Base-by-base conservation (phyloP, 306 rosid species). In the Vigna mungo region DNA sequence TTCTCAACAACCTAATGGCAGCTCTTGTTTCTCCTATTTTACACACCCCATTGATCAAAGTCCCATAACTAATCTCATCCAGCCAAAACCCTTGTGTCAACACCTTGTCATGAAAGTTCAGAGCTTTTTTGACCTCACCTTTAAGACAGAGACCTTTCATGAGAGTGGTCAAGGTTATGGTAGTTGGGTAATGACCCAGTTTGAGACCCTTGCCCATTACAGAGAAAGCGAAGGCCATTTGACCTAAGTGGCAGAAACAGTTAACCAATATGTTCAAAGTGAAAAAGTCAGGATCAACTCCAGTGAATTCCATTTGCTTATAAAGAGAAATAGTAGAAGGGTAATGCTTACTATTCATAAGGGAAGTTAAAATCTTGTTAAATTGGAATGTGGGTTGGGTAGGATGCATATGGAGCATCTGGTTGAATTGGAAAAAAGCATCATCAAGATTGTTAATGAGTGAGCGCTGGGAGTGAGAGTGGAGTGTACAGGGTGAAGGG, bases 251-350 rank as follows among this genome's bases (percentile, higher is more conserved):
- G 51, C 74, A 76, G 23, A 11, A 70, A 32, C 80, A 65, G 32
- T 81, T 75, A n/a, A 68, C 3, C n/a, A 48, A 11, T 1, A 81
- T 74, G 54, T 10, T 66, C 7, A 46, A 16, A 43, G 71, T 66
- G n/a, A 46, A 4, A 1, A 64, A 0, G 30, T 36, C 10, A 0
- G 61, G 75, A 13, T 0, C 3, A 32, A 80, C 32, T 27, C 75
- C 84, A 1, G 2, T 30, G 6, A 46, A 14, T 15, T 48, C 8
- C 54, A 48, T 15, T 5, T 48, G 17, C 18, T 15, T 48, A 48
- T 14, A 48, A 15, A 48, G 54, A 14, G 54, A 48, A 14, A 52
- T 51, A 51, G 16, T 1, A 17, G 25, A 7, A 9, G 25, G 25
- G 4, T 52, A 52, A 7, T 36, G 81, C 23, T 75, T 68, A 46